Base-by-base conservation (phyloP, 1,139 yeast species). In the Diutina pseudorugosa region DNA sequence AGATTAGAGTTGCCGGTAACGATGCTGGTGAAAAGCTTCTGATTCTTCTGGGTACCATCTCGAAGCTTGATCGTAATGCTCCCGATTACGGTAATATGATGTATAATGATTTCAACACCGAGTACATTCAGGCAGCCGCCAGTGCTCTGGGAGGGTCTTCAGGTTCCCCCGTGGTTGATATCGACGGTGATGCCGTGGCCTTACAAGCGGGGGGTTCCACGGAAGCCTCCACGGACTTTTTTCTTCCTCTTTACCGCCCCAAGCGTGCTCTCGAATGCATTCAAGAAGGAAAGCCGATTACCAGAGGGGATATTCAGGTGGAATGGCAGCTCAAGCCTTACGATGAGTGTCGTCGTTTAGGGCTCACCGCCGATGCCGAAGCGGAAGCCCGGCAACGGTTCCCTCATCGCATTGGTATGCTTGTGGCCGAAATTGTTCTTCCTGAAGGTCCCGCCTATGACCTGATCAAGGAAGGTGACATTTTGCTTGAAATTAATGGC, bases 61-160 rank as follows among this genome's bases (percentile, higher is more conserved):
- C 95, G 50, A 79, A 97, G 66, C 69, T 90, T 55, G 97, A 91
- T 67, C 81, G 97, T 72, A 89, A 90, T 64, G 95, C 97, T 3
- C 98, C 98, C 2, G 95, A 87, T 57, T 91, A 91, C 65, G 97
- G 97, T 47, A 82, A 82, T 19, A 72, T 86, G 60, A 83, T 94
- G n/a, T 91, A 90, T 65, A 89, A 87, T 63, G 98, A 91, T 70
- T 91, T 90, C 75, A 91, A 91, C 65, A 91, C 97, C 0, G 96
- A 89, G 66, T 91, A 91, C 68, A 89, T 90, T 55, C 97, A 91
- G 67, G 98, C 97, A 1, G 96, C 97, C 16, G 96, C 97, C 0
- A 80, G 91, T 58, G 96, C 97, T 0, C 85, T 95, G 11, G 97
- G 97, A 43, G 97, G 97, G 1, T 89, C 96, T 1, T 84, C 95